Base-by-base conservation (phyloP, 345 rosid species). In the Raphanus raphanistrum region DNA sequence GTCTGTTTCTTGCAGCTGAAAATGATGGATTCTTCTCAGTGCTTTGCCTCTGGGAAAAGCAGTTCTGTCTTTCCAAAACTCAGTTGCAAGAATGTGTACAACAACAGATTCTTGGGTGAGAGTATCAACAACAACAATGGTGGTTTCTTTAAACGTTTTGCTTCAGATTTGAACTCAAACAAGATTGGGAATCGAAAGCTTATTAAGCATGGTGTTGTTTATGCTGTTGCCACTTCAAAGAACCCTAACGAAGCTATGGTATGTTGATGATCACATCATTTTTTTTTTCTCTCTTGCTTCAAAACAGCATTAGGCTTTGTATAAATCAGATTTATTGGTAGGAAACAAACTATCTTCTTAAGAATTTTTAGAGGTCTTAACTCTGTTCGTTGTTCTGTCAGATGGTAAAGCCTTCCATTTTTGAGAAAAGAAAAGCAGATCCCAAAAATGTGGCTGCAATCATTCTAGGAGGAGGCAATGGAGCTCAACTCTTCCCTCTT, bases 391-490 rank as follows among this genome's bases (percentile, higher is more conserved):
- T 41, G 48, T 41, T 65, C 64, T 69, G 15, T 76, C 74, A 92
- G 94, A 85, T 84, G 35, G 69, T 90, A 10, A 81, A 81, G 67
- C 84, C 80, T 54, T 85, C 86, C 3, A 72, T 77, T 75, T 72
- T 84, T 33, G 91, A 86, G 68, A 85, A 92, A 75, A 74, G 71
- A 69, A 85, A 76, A 77, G 93, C 90, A 41, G 90, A 91, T 72
- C 98, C 97, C 1, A 88, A 85, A 82, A 87, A 82, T 58, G 87
- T 90, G 8, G 92, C 94, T 48, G 85, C 97, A 50, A 88, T 93
- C 79, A 88, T 93, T 79, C 79, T 93, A 76, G 93, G 98, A 55
- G 97, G 98, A 66, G 95, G 98, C 67, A 92, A 92, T 36, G 98
- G 97, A 41, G 87, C 93, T 67, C 85, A 90, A 16, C 91, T 91